Conservation (phyloP, 148 eudicot genomes). For the Simmondsia chinensis region DNA sequence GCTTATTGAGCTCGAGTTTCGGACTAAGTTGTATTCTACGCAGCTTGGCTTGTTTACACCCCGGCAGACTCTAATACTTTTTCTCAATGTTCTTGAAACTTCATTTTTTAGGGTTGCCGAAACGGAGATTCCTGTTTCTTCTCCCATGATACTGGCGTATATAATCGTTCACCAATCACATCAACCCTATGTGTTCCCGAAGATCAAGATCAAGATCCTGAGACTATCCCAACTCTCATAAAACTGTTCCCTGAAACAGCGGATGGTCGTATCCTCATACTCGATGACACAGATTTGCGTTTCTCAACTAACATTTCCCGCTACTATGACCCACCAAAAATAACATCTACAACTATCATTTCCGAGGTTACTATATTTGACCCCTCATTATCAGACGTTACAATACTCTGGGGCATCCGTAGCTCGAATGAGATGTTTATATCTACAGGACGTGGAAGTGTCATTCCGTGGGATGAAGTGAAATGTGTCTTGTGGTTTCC, state of each 20-base stretch:
- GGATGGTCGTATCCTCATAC: constrained; percentile 38
- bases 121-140: constrained; percentile 63
- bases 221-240: constrained; percentile 28
- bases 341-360: constrained; percentile 51
- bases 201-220: constrained; percentile 35
- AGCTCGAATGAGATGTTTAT: constrained; percentile 38
- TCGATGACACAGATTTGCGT: constrained; percentile 58
- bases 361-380: constrained; percentile 22
- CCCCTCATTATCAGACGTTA: constrained; percentile 30
- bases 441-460: constrained; percentile 22
- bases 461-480: constrained; percentile 59
- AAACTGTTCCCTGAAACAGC: constrained; percentile 35
- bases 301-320: constrained; percentile 41
- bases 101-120: constrained; percentile 71
- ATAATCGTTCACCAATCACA: constrained; percentile 16
- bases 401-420: constrained; percentile 35
- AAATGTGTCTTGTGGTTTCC: constrained; percentile 72
- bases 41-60: too few species aligned
- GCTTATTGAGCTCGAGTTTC: too few species aligned
- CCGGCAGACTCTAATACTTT: too few species aligned
- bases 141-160: constrained; percentile 45
- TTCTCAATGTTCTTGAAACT: too few species aligned
- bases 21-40: too few species aligned
- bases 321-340: constrained; percentile 40
- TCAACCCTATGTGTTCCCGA: constrained; percentile 39